Evolutionary conservation across 768 basidiomycete species (phyloP).

Genomic region (Lentinus brumalis): DNA sequence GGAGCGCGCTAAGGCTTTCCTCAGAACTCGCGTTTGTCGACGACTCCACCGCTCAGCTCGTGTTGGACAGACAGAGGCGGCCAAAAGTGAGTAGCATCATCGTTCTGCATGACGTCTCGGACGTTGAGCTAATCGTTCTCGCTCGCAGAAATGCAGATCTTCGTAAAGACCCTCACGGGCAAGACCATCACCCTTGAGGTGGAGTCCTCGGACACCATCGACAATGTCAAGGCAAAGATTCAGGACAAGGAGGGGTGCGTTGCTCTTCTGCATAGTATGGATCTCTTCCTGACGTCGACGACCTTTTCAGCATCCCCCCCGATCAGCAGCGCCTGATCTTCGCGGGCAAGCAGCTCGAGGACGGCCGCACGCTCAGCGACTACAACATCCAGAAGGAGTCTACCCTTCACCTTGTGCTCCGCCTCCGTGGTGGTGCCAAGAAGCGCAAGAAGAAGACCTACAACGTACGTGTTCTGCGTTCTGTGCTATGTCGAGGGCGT

Average conservation of each 20-base stretch:
- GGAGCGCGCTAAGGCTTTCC: slow-evolving; percentile 22
- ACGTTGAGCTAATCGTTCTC: slow-evolving; percentile 54
- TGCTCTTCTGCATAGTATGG: not conserved
- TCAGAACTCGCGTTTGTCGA: slow-evolving; percentile 73
- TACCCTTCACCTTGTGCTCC: slow-evolving; percentile 94
- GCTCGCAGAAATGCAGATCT: slow-evolving; percentile 82
- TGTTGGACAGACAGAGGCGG: slow-evolving; percentile 85
- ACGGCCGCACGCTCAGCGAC: slow-evolving; percentile 93
- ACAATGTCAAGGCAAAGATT: slow-evolving; percentile 98
- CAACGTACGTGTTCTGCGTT: slow-evolving; percentile 60
- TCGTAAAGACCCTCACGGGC: slow-evolving; percentile 98
- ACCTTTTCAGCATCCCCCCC: slow-evolving; percentile 67
- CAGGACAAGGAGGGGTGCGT: slow-evolving; percentile 95
- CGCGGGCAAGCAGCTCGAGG: slow-evolving; percentile 99
- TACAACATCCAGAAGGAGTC: slow-evolving; percentile 99
- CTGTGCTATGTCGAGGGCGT: not conserved
- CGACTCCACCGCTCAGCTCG: slow-evolving; percentile 90
- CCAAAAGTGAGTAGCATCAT: slow-evolving; percentile 35
- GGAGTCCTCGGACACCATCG: slow-evolving; percentile 95
- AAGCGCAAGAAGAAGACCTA: slow-evolving; percentile 99
- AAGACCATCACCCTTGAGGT: slow-evolving; percentile 99
- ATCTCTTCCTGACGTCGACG: slow-evolving; percentile 7
- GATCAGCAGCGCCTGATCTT: slow-evolving; percentile 99
- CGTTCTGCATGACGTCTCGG: not conserved
- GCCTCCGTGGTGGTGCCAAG: slow-evolving; percentile 99